phyloP scores from a whole-genome alignment of 192 early-diverging fungal genomes.

The Backusella macrospora region DNA sequence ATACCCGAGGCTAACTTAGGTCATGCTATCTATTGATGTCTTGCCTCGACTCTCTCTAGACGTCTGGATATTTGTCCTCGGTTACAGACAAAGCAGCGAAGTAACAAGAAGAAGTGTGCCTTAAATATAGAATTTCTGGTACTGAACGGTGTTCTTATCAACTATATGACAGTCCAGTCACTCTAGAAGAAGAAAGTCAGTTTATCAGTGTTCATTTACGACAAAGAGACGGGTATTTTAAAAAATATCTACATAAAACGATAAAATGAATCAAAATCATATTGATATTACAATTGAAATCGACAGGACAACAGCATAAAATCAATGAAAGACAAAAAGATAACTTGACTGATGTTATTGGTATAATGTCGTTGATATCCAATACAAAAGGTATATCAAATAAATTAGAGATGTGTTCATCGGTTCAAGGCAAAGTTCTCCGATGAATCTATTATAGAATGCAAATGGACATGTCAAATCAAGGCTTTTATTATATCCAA shows the following conservation, averaged over 20 bases:
- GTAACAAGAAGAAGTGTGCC: background rate
- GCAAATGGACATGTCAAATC: background rate
- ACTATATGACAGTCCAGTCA: conserved; percentile 31
- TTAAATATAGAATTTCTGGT: conserved; percentile 33
- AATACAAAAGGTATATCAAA: background rate
- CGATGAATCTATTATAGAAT: conserved; percentile 5
- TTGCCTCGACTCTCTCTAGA: background rate
- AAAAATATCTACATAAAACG: conserved; percentile 24
- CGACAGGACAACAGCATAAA: background rate
- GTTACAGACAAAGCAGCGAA: background rate
- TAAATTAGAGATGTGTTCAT: background rate
- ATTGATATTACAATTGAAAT: background rate
- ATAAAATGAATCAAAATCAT: conserved; percentile 10
- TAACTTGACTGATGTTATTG: background rate
- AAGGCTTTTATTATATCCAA: conserved; percentile 40
- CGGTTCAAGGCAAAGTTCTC: background rate
- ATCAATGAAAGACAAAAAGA: background rate
- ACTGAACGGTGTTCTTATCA: conserved; percentile 43
- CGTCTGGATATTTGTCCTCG: conserved; percentile 28
- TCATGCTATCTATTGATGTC: conserved; percentile 31
- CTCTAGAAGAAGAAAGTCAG: background rate
- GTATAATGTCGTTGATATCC: background rate
- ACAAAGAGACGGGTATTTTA: conserved; percentile 33
- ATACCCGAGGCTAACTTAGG: conserved; percentile 46
- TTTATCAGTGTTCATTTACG: conserved; percentile 32